Evolutionary conservation across 805 yeast genomes (phyloP).

Genomic region (Tetrapisispora arboricola): DNA sequence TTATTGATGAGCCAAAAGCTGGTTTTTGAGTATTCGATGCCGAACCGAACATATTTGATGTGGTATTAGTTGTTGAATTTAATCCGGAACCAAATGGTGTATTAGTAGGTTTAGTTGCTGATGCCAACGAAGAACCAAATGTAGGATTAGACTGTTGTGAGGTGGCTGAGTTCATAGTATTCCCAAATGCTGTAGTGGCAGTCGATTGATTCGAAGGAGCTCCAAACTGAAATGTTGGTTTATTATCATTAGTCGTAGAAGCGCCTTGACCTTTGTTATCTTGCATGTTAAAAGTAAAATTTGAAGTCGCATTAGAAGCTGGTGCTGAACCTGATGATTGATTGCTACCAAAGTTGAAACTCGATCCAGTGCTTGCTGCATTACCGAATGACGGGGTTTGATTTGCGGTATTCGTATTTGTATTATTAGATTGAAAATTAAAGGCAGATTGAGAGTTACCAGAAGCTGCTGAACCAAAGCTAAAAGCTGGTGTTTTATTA

Average conservation of each 20-base stretch:
- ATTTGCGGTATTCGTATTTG: not conserved
- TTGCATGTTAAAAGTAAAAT: not conserved
- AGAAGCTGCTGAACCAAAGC: not conserved
- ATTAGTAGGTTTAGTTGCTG: not conserved
- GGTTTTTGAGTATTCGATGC: not conserved
- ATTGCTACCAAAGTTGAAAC: not conserved
- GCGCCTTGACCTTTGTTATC: not conserved
- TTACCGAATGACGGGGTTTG: conserved; percentile 4
- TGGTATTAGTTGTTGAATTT: not conserved
- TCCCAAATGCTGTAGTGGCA: not conserved
- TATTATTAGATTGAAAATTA: conserved; percentile 8
- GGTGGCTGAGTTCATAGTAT: not conserved
- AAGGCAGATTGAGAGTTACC: conserved; percentile 8
- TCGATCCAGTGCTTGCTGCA: not conserved
- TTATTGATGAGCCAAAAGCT: not conserved
- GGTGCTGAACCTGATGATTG: not conserved
- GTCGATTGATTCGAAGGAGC: not conserved
- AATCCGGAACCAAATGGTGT: not conserved
- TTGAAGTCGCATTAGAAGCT: conserved; percentile 5
- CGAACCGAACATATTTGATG: not conserved
- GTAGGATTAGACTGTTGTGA: not conserved
- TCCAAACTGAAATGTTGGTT: not conserved
- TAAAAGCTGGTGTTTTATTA: conserved; percentile 13
- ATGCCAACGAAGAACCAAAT: conserved; percentile 1
- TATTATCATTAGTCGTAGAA: not conserved